phyloP scores from a whole-genome alignment of 768 basidiomycete genomes.

The Hypholoma fasciculare region DNA sequence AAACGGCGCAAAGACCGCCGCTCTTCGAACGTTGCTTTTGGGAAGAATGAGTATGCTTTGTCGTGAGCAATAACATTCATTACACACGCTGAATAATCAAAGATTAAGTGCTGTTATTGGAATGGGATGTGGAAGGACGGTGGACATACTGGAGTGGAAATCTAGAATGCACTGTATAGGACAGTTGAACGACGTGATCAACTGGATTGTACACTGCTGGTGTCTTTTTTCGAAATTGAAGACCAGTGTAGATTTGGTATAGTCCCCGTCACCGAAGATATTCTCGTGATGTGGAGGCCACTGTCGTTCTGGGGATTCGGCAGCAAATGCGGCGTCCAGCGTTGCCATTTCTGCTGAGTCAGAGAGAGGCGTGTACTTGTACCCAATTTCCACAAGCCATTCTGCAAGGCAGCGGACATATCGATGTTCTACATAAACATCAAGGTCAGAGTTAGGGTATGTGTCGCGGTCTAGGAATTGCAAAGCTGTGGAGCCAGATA shows the following conservation, averaged over 20 bases:
- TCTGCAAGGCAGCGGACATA: not conserved
- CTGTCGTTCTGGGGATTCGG: not conserved
- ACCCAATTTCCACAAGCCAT: slow-evolving; percentile 1
- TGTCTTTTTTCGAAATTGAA: slow-evolving; percentile 1
- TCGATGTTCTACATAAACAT: not conserved
- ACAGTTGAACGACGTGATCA: not conserved
- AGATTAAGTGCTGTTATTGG: too few species aligned
- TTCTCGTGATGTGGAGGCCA: too few species aligned
- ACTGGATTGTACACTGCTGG: not conserved
- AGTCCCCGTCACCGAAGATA: not conserved
- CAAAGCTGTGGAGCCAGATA: slow-evolving; percentile 2
- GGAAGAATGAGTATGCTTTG: not conserved
- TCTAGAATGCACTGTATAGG: not conserved
- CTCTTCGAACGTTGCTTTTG: not conserved
- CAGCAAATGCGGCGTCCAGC: not conserved
- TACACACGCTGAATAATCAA: not conserved
- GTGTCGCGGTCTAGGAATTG: not conserved
- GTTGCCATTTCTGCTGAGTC: not conserved
- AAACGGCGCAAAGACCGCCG: not conserved
- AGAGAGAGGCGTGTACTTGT: not conserved
- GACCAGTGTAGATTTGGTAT: not conserved
- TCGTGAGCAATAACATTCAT: not conserved
- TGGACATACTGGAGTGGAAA: slow-evolving; percentile 3
- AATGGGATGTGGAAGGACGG: too few species aligned
- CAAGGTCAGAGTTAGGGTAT: not conserved